Evolutionary conservation across 805 yeast genomes (phyloP), one percentile per base, ranked within the genome.

Genomic region (Hanseniaspora valbyensis): DNA sequence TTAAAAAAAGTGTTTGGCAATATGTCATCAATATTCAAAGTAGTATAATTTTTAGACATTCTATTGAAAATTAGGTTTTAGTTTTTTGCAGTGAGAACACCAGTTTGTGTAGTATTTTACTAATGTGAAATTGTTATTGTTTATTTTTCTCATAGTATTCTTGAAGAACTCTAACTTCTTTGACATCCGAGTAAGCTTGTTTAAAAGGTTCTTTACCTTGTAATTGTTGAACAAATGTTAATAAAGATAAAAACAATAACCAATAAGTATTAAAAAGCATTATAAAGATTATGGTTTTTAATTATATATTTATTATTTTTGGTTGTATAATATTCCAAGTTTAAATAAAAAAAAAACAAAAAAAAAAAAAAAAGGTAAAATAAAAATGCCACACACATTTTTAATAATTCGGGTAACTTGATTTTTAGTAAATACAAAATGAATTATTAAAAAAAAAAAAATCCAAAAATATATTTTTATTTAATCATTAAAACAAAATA

Each of bases 71-170:
- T n/a, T 66, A 5, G 86, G 86, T 61, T 68, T 70, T 58, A 81
- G 60, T 33, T 67, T 69, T 60, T 75, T 75, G 60, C 88, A 81
- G 61, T 81, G 86, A 33, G 78, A 67, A 62, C 88, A 81, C 88
- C 88, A 81, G 49, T 76, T 78, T 9, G 88, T 84, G 57, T 74
- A 80, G 56, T 62, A 65, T 41, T 66, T 66, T 2, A 66, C 63
- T 33, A 66, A 57, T 1, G 66, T 62, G 50, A 59, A 66, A 6
- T 63, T 52, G 24, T 50, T 36, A 29, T 53, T 56, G 50, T 63
- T 61, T 7, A 56, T 58, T 8, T 53, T n/a, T 52, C 26, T 63
- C 61, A 42, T 62, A 63, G 46, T 61, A 65, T 16, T 62, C 58
- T 19, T 40, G 40, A 2, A 50, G 19, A n/a, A 40, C n/a, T 21